These are phyloP conservation scores for Candida alai DNA, from an alignment of 805 yeast species.

Conservation along the genomic window DNA sequence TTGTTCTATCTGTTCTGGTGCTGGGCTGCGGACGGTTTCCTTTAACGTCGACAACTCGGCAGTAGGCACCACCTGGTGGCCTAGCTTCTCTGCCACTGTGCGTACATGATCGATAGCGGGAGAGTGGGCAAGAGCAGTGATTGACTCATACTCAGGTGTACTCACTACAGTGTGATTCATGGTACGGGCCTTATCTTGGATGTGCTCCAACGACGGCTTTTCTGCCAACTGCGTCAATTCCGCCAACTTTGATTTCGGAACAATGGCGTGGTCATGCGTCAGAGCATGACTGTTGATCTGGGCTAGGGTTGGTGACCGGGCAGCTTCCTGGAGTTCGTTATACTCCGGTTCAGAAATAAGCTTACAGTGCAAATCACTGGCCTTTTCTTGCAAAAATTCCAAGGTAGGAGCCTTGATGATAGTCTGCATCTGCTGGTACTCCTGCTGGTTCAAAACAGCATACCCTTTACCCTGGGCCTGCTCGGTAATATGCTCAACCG, in stretches of 20 bases:
- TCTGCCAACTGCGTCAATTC: constrained; percentile 19
- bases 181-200: constrained; percentile 6
- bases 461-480: constrained; percentile 10
- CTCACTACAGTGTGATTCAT: constrained; percentile 12
- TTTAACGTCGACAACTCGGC: constrained; percentile 12
- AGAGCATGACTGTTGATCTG: constrained; percentile 18
- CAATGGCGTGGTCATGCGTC: constrained; percentile 13
- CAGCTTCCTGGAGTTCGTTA: constrained; percentile 17
- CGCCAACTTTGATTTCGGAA: constrained; percentile 5
- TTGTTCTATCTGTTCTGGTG: constrained; percentile 22
- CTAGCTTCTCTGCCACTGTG: constrained; percentile 15
- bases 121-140: constrained; percentile 12
- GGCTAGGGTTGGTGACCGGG: constrained; percentile 21
- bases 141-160: constrained; percentile 13
- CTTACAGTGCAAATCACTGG: constrained; percentile 10
- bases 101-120: constrained; percentile 19
- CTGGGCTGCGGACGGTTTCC: constrained; percentile 27
- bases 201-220: constrained; percentile 18
- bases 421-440: constrained; percentile 5
- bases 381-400: constrained; percentile 20
- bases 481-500: constrained; percentile 16
- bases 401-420: constrained; percentile 26
- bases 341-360: constrained; percentile 4
- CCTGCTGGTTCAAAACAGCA: constrained; percentile 4
- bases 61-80: constrained; percentile 11